Conservation (phyloP, 2,329 filamentous ascomycete genomes). For the Aspergillus pseudoglaucus region DNA sequence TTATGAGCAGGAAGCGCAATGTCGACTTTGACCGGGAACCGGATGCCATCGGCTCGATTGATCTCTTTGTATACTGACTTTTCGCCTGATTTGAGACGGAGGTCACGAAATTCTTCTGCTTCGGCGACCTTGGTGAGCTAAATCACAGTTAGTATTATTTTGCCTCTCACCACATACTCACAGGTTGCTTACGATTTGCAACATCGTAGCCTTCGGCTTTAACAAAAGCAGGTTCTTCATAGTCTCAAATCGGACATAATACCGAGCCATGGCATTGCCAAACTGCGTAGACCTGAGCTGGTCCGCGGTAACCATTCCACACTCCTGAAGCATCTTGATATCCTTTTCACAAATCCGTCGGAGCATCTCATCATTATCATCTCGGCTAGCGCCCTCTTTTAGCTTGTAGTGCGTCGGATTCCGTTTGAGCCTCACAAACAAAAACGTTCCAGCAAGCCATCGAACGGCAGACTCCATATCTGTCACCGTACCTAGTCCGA, state of each 20-base stretch:
- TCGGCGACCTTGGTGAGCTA: conserved; percentile 62
- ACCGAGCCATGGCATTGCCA: conserved; percentile 74
- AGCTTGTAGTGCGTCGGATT: conserved; percentile 68
- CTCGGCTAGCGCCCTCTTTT: conserved; percentile 44
- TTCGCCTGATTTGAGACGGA: conserved; percentile 65
- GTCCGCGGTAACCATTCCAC: conserved; percentile 49
- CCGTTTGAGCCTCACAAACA: conserved; percentile 65
- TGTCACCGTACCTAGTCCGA: conserved; percentile 66
- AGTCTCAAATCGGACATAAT: conserved; percentile 72
- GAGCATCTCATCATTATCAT: conserved; percentile 57
- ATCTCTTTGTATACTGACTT: conserved; percentile 63
- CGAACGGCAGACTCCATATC: conserved; percentile 58
- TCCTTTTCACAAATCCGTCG: conserved; percentile 65
- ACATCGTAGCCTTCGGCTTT: conserved; percentile 53
- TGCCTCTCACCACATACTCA: background rate
- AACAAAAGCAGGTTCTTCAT: conserved; percentile 66
- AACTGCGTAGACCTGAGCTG: conserved; percentile 61
- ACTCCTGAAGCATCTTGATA: conserved; percentile 57
- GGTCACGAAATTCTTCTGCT: conserved; percentile 65
- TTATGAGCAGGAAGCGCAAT: conserved; percentile 65
- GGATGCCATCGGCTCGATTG: conserved; percentile 62
- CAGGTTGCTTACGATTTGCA: conserved; percentile 56
- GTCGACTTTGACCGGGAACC: conserved; percentile 63
- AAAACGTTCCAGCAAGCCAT: conserved; percentile 73
- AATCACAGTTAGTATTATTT: conserved; percentile 9